Evolutionary conservation across 2,329 filamentous ascomycete genomes (phyloP).

Genomic region (Geosmithia putterillii): DNA sequence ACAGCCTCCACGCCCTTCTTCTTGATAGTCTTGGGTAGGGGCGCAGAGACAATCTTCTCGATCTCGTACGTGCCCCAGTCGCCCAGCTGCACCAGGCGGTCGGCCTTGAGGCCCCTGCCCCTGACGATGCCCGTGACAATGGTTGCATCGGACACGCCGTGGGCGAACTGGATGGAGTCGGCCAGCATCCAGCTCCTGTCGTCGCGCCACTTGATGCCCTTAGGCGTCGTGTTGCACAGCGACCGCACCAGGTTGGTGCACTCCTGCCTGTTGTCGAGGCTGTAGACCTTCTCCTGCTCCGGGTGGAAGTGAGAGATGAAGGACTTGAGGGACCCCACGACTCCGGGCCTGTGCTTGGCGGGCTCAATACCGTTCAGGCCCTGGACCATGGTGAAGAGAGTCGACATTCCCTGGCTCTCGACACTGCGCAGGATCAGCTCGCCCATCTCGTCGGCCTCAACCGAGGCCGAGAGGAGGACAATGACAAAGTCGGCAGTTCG

Average conservation of each 20-base stretch:
- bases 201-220: slow-evolving; percentile 91
- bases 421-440: slow-evolving; percentile 78
- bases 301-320: slow-evolving; percentile 95
- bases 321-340: slow-evolving; percentile 74
- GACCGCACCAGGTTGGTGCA: slow-evolving; percentile 84
- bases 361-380: slow-evolving; percentile 68
- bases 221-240: slow-evolving; percentile 82
- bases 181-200: slow-evolving; percentile 92
- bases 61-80: slow-evolving; percentile 94
- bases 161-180: slow-evolving; percentile 66
- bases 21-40: slow-evolving; percentile 48
- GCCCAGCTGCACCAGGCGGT: slow-evolving; percentile 80
- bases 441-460: slow-evolving; percentile 75
- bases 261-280: slow-evolving; percentile 78
- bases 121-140: slow-evolving; percentile 76
- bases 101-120: slow-evolving; percentile 77
- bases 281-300: slow-evolving; percentile 81
- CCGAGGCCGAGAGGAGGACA: slow-evolving; percentile 67
- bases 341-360: slow-evolving; percentile 63
- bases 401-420: slow-evolving; percentile 90
- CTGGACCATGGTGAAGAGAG: slow-evolving; percentile 76
- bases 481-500: slow-evolving; percentile 85
- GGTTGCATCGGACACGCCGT: slow-evolving; percentile 47
- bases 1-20: slow-evolving; percentile 65
- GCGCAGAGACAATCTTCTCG: slow-evolving; percentile 72